Evolutionary conservation across 176 grass and related monocot species (phyloP).

Genomic region (Oryza brachyantha): DNA sequence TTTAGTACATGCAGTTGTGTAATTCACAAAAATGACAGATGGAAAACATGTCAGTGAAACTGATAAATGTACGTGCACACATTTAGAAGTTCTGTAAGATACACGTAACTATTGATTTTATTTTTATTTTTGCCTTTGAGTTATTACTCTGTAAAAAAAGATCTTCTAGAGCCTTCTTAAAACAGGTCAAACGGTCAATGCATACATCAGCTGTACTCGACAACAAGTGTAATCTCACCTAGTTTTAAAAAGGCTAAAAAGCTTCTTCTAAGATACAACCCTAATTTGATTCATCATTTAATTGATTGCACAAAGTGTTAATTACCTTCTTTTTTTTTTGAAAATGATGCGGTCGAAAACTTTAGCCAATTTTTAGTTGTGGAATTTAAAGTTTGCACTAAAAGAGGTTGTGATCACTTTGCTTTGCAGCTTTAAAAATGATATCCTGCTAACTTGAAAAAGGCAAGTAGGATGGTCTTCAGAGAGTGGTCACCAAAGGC

Average conservation of each 20-base stretch:
- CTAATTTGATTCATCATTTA: not conserved
- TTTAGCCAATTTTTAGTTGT: not conserved
- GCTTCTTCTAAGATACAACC: not conserved
- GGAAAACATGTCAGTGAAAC: not conserved
- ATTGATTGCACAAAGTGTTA: not conserved
- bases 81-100: not conserved
- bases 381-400: not conserved
- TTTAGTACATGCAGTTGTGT: not conserved
- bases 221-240: not conserved
- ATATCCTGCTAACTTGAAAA: constrained; percentile 39
- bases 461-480: constrained; percentile 7
- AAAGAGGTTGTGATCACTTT: constrained; percentile 33
- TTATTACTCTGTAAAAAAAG: not conserved
- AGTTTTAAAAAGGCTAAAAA: not conserved
- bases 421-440: constrained; percentile 45
- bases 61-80: not conserved
- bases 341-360: not conserved
- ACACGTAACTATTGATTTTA: not conserved
- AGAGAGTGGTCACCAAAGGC: constrained; percentile 4
- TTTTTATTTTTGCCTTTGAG: not conserved
- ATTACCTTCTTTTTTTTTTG: constrained; percentile 32
- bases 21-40: not conserved
- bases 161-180: not conserved
- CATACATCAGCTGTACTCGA: not conserved
- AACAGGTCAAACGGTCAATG: constrained; percentile 8